Base-by-base conservation (phyloP, 2,329 filamentous ascomycete genomes). In the Didymellaceae sp. region DNA sequence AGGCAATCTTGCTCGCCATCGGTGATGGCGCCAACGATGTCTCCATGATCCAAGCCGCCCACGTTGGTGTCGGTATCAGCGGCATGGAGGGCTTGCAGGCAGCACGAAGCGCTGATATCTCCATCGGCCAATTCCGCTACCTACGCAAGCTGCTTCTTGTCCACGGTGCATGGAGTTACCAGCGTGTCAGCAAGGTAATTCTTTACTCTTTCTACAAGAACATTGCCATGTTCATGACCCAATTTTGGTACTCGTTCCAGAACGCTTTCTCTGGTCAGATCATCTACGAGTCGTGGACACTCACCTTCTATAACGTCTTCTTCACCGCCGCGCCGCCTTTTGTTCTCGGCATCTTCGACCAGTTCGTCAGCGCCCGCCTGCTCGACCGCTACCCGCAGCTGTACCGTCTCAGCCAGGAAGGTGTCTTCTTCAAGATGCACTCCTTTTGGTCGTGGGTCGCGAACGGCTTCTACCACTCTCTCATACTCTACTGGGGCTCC, bases 191-290 rank as follows among this genome's bases (percentile, higher is more conserved):
- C 82, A 96, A 96, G 77, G 91, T 96, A 52, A 97, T 99, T 65
- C 76, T 99, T 56, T 99, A 96, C 77, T 97, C 94, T 6, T 99
- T 97, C 74, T 99, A 99, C 82, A 99, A 99, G 82, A 99, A 99
- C 77, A 97, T 97, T 61, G 88, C 92, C 16, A 80, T 99, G 55
- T 99, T 97, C 77, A 92, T 99, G 89, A 99, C 95, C 53, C 95
- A 99, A 72, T 99, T 99, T 72, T 99, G 95, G 70, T 97, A 94
- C 76, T 90, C 91, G 0, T 99, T 99, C 79, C 91, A 96, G 83
- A 99, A 99, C 74, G 90, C 90, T 59, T 99, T 97, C 75, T 97
- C 93, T 1, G 94, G 94, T 42, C 88, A 97, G 72, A 91, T 97
- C 70, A 97, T 99, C 70, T 97, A 92, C 82, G 94, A 99, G 76